These are phyloP conservation scores for Boletus sp. DNA, from an alignment of 768 basidiomycete genomes.

Conservation along the genomic window DNA sequence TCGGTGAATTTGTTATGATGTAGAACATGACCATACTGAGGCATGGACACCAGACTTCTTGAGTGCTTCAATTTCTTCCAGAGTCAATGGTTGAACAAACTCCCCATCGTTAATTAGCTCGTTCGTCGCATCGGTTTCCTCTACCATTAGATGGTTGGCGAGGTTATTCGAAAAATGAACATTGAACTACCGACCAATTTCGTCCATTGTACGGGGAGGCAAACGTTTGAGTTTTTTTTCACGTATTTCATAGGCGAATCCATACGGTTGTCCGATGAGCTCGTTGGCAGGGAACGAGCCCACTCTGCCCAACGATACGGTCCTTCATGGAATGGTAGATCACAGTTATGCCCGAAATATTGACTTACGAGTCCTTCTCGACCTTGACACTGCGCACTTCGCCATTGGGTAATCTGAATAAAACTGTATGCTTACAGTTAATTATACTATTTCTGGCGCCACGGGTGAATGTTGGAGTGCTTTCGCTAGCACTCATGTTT, in stretches of 20 bases:
- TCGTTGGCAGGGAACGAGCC: slow-evolving; percentile 79
- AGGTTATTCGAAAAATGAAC: neutral
- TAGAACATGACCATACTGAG: slow-evolving; percentile 45
- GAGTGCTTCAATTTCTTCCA: slow-evolving; percentile 78
- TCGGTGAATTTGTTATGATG: slow-evolving; percentile 1
- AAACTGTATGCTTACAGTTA: slow-evolving; percentile 68
- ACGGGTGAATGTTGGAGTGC: slow-evolving; percentile 1
- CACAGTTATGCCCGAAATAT: neutral
- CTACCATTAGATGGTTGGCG: slow-evolving; percentile 37
- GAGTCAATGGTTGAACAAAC: slow-evolving; percentile 78
- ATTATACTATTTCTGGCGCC: slow-evolving; percentile 38
- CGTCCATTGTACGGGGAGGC: slow-evolving; percentile 63
- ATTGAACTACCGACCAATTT: slow-evolving; percentile 57
- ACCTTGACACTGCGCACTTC: slow-evolving; percentile 73
- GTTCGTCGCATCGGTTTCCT: slow-evolving; percentile 97
- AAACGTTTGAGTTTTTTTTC: slow-evolving; percentile 64
- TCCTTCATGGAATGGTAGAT: slow-evolving; percentile 40
- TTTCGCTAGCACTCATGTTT: slow-evolving; percentile 17
- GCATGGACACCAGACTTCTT: slow-evolving; percentile 81
- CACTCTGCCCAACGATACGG: slow-evolving; percentile 74
- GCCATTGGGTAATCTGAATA: slow-evolving; percentile 76
- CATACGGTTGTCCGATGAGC: slow-evolving; percentile 80
- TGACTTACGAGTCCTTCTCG: slow-evolving; percentile 64
- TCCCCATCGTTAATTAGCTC: slow-evolving; percentile 89
- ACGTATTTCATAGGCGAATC: slow-evolving; percentile 82